Evolutionary conservation across 2,329 filamentous ascomycete genomes (phyloP), one percentile per base, ranked within the genome.

Genomic region (Epichloe sp.): DNA sequence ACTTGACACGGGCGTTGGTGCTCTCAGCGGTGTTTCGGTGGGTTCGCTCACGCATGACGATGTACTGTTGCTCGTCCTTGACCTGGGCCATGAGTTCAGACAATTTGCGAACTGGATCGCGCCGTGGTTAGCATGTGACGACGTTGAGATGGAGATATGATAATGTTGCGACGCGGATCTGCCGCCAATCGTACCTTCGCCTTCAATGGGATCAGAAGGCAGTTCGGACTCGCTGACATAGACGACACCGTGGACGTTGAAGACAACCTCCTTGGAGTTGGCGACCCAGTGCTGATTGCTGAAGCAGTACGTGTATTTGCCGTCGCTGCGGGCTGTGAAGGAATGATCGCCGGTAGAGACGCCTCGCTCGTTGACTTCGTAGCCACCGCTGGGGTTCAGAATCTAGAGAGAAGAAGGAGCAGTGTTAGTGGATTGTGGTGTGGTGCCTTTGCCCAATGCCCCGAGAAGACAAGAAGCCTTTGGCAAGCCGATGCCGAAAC

Each of bases 11-110:
- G 60, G 82, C 80, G 71, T 98, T 98, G 63, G 93, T 98, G 78
- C 90, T 96, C 76, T 98, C 93, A 57, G 93, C 93, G 10, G 93
- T 98, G 75, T 98, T 98, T 67, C 93, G 82, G 77, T 98, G 93
- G 60, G 88, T 95, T 64, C 93, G 81, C 74, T 98, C 93, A 61
- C 93, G 86, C 53, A 97, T 74, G 56, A 98, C 83, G 63, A 98
- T 97, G 74, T 98, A 98, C 60, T 84, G 82, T 73, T 98, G 93
- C 74, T 98, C 93, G 68, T 97, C 93, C 75, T 95, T 95, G 69
- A 97, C 90, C 71, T 94, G 87, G 57, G 82, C 77, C 55, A 98
- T 78, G 58, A 95, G 78, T 53, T 97, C 88, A 55, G 86, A 86
- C 54, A 98, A 79, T 63, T 79, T 76, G 63, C 84, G 84, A 58